These are phyloP conservation scores for Arthrobotrys sphaeroides DNA, from an alignment of 2,329 filamentous ascomycete genomes.

Conservation along the genomic window DNA sequence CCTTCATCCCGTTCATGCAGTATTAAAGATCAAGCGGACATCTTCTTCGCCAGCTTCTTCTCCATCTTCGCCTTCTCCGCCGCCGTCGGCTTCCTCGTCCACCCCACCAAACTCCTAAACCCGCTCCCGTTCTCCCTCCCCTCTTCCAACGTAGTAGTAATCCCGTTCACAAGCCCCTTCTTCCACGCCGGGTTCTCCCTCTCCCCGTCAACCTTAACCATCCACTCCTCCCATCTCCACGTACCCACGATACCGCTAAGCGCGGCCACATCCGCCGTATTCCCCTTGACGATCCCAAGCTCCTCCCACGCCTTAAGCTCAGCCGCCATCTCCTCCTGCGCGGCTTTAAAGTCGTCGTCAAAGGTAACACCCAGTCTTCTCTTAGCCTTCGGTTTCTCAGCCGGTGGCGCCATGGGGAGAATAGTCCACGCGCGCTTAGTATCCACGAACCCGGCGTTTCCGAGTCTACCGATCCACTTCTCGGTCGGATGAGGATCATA, in stretches of 20 bases:
- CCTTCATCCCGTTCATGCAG: not conserved
- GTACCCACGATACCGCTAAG: constrained; percentile 84
- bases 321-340: constrained; percentile 62
- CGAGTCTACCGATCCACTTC: constrained; percentile 78
- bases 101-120: constrained; percentile 72
- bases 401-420: constrained; percentile 76
- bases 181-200: constrained; percentile 55
- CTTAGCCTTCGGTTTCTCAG: constrained; percentile 63
- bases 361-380: constrained; percentile 61
- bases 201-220: constrained; percentile 71
- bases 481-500: constrained; percentile 89
- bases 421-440: constrained; percentile 88
- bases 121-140: constrained; percentile 69
- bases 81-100: constrained; percentile 69
- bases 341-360: constrained; percentile 70
- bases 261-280: constrained; percentile 75
- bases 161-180: constrained; percentile 67
- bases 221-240: constrained; percentile 96
- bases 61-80: constrained; percentile 24
- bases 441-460: constrained; percentile 78
- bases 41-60: constrained; percentile 32
- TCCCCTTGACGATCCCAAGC: constrained; percentile 68
- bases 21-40: not conserved
- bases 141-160: constrained; percentile 72
- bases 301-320: constrained; percentile 58